Evolutionary conservation across 1,284 basidiomycete species (phyloP).

Genomic region (Cystobasidium pallidum): DNA sequence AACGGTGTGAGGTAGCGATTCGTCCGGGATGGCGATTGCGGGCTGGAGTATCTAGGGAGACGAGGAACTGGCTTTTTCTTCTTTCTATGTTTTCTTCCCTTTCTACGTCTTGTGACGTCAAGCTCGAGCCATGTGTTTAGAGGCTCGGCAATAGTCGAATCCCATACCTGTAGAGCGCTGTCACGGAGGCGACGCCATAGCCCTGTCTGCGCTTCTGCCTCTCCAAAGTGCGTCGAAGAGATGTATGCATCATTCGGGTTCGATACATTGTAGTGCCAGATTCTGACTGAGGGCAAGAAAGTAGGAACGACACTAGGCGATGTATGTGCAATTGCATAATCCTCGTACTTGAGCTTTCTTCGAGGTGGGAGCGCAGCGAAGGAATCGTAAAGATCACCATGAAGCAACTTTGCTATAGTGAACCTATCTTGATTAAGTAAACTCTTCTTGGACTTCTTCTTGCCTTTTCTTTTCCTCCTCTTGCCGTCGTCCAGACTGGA

Average conservation of each 20-base stretch:
- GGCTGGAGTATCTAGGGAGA: conserved; percentile 66
- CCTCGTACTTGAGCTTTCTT: conserved; percentile 50
- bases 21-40: conserved; percentile 69
- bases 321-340: conserved; percentile 48
- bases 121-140: conserved; percentile 31
- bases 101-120: conserved; percentile 59
- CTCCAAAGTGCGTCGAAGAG: conserved; percentile 51
- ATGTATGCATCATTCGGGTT: conserved; percentile 16
- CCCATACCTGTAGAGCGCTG: conserved; percentile 44
- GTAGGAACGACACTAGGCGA: conserved; percentile 72
- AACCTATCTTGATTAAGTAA: conserved; percentile 11
- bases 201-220: background rate
- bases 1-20: conserved; percentile 74
- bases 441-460: conserved; percentile 5
- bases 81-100: conserved; percentile 58
- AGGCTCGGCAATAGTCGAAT: background rate
- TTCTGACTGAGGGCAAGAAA: conserved; percentile 77
- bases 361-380: conserved; percentile 43
- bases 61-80: conserved; percentile 64
- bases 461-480: conserved; percentile 3
- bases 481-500: conserved; percentile 4
- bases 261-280: conserved; percentile 64
- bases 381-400: conserved; percentile 36
- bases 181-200: conserved; percentile 58
- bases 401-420: conserved; percentile 23